phyloP scores from a whole-genome alignment of 192 early-diverging fungal genomes.

The Entophlyctis helioformis region DNA sequence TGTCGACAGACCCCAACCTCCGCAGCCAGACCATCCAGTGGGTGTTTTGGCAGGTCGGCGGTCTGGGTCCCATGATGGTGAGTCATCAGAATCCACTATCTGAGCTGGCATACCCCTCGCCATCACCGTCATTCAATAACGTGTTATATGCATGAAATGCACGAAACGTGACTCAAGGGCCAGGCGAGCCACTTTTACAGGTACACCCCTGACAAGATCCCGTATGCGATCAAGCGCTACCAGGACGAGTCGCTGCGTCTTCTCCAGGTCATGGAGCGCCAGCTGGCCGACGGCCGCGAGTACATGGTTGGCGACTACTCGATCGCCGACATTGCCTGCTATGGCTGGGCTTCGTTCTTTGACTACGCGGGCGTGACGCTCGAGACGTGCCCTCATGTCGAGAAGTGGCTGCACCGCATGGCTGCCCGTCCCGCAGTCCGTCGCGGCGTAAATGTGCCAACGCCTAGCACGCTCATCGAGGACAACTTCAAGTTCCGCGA shows the following conservation, averaged over 20 bases:
- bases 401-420: slow-evolving; percentile 31
- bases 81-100: too few relatives aligned
- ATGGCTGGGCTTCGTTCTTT: slow-evolving; percentile 14
- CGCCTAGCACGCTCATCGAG: slow-evolving; percentile 6
- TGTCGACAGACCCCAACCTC: slow-evolving; percentile 26
- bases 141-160: too few relatives aligned
- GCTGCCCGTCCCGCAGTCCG: slow-evolving; percentile 18
- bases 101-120: too few relatives aligned
- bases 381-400: slow-evolving; percentile 23
- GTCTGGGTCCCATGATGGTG: too few relatives aligned
- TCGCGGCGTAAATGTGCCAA: slow-evolving; percentile 17
- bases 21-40: slow-evolving; percentile 35
- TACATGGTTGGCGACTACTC: slow-evolving; percentile 24
- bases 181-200: slow-evolving; percentile 36
- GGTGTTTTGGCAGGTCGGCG: slow-evolving; percentile 33
- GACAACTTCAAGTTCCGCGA: slow-evolving; percentile 2
- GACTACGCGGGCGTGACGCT: slow-evolving; percentile 5
- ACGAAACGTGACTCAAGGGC: too few relatives aligned
- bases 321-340: slow-evolving; percentile 41
- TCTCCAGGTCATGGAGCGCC: slow-evolving; percentile 22
- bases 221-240: slow-evolving; percentile 41
- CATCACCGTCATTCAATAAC: too few relatives aligned
- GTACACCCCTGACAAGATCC: slow-evolving; percentile 37
- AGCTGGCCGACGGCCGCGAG: slow-evolving; percentile 9
- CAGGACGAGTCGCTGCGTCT: slow-evolving; percentile 35